phyloP scores from a whole-genome alignment of 1,139 yeast species.

The Magnusiomyces suaveolens region DNA sequence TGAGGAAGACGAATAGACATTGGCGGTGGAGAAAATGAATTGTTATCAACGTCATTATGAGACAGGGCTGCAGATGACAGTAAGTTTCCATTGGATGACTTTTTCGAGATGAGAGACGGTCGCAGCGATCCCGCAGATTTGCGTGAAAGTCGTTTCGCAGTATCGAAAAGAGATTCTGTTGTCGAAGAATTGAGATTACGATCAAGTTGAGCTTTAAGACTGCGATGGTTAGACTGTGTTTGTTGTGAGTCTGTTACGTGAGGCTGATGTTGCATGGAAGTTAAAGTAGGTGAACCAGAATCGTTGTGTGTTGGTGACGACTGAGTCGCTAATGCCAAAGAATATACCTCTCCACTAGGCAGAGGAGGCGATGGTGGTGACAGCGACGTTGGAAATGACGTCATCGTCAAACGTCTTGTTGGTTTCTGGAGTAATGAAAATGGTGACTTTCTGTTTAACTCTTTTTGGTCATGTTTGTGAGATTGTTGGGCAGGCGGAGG shows the following conservation, averaged over 20 bases:
- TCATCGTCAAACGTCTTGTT: background rate
- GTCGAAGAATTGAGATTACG: background rate
- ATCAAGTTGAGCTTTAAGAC: background rate
- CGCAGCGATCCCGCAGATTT: slow-evolving; percentile 1
- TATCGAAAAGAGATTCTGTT: background rate
- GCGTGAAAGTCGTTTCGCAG: background rate
- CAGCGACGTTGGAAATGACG: background rate
- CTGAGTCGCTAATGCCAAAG: background rate
- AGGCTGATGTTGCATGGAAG: background rate
- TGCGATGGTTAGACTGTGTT: background rate
- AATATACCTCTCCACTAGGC: too few relatives aligned
- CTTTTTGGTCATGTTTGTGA: too few relatives aligned
- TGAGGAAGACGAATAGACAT: background rate
- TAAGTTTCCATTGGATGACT: background rate
- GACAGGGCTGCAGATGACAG: background rate
- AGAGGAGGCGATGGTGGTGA: too few relatives aligned
- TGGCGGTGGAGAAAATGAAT: background rate
- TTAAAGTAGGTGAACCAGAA: background rate
- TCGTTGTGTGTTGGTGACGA: background rate
- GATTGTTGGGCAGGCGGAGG: too few relatives aligned
- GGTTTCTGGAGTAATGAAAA: background rate
- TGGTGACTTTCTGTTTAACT: too few relatives aligned
- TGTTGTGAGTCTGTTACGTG: background rate
- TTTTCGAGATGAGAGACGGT: background rate
- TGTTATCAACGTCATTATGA: background rate